These are phyloP conservation scores for Carex littledalei DNA, from an alignment of 176 grass and related monocot genomes.

Conservation along the genomic window DNA sequence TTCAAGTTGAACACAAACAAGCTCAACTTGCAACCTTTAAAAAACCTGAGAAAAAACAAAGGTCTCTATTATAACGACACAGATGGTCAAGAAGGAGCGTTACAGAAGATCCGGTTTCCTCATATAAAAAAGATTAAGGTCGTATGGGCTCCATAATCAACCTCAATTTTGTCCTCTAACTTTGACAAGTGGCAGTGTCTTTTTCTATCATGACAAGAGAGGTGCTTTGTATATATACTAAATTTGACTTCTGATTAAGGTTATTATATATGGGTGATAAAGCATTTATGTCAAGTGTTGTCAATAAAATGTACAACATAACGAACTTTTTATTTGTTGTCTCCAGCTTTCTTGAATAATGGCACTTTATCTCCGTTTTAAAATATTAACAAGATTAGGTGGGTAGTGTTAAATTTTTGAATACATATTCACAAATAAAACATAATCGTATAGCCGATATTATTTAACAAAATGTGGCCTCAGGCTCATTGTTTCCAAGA, in stretches of 20 bases:
- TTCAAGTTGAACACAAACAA: not conserved
- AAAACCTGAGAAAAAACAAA: not conserved
- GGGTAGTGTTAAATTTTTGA: too few species aligned
- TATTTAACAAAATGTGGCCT: too few species aligned
- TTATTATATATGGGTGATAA: not conserved
- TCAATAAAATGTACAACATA: not conserved
- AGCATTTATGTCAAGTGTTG: not conserved
- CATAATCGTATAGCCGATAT: not conserved
- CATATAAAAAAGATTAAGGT: not conserved
- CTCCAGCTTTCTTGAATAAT: not conserved
- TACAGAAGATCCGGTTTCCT: not conserved
- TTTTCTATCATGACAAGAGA: not conserved
- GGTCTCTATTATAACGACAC: not conserved
- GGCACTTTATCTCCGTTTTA: not conserved
- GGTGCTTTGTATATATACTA: not conserved
- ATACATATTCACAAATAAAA: not conserved
- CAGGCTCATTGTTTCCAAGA: too few species aligned
- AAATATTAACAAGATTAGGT: not conserved
- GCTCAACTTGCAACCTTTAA: not conserved
- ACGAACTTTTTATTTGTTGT: not conserved
- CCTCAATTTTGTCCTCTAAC: not conserved
- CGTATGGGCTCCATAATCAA: not conserved
- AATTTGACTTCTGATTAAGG: constrained; percentile 8
- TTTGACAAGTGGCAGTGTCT: not conserved
- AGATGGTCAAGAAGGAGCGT: not conserved